Conservation (phyloP, 768 basidiomycete genomes). For the Rhodotorula diobovata region DNA sequence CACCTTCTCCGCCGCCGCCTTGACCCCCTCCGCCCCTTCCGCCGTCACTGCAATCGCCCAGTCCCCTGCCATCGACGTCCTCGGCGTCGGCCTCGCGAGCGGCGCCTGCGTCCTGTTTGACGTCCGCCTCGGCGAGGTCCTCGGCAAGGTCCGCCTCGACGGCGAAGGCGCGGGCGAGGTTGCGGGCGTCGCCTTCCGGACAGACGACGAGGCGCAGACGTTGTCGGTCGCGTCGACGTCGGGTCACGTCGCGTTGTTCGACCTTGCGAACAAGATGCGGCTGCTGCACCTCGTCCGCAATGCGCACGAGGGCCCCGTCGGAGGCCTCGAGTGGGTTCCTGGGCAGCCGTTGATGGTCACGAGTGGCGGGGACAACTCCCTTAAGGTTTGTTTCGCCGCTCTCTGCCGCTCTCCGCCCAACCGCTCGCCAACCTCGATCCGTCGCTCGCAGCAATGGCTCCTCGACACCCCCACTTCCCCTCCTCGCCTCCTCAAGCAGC, state of each 20-base stretch:
- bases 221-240: conserved; percentile 79
- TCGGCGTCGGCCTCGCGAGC: conserved; percentile 84
- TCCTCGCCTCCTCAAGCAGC: conserved; percentile 82
- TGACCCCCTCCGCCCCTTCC: conserved; percentile 49
- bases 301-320: conserved; percentile 81
- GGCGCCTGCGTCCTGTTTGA: conserved; percentile 87
- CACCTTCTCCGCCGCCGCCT: conserved; percentile 60
- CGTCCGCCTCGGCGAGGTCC: conserved; percentile 77
- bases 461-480: conserved; percentile 84
- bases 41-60: conserved; percentile 77
- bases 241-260: conserved; percentile 90
- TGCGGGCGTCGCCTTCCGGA: conserved; percentile 70
- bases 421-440: not conserved
- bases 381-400: conserved; percentile 62
- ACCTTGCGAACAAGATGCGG: conserved; percentile 73
- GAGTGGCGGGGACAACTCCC: conserved; percentile 87
- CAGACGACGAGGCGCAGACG: conserved; percentile 68
- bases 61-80: conserved; percentile 91
- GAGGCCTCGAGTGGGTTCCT: conserved; percentile 81
- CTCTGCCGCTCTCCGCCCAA: not conserved
- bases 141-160: conserved; percentile 87
- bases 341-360: conserved; percentile 86
- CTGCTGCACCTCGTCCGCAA: conserved; percentile 78
- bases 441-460: conserved; percentile 79
- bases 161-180: conserved; percentile 61